Percentiles rank a stretch among this genome's conserved stretches.
Conservation (phyloP, 2,329 filamentous ascomycete genomes). For the Elsinoe necatrix region DNA sequence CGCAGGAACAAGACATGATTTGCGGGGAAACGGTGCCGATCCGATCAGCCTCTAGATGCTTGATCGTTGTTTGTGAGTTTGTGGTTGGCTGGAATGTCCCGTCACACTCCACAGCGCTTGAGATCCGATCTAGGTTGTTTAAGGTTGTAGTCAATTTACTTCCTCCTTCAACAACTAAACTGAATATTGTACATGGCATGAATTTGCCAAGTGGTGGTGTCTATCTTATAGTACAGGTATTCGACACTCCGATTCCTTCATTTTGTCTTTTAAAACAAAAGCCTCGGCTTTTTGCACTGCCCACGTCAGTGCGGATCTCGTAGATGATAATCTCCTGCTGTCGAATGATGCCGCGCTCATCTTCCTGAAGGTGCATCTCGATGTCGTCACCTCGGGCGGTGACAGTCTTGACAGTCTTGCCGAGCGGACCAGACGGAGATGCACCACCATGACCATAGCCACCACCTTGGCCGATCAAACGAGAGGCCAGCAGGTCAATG, state of each 20-base stretch:
- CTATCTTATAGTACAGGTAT: not conserved
- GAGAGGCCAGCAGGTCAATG: not conserved
- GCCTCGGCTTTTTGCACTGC: not conserved
- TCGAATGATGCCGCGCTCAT: not conserved
- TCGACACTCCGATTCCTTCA: not conserved
- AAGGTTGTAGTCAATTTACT: not conserved
- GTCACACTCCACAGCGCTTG: not conserved
- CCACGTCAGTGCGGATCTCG: not conserved
- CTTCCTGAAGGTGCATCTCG: conserved; percentile 1
- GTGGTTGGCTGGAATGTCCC: not conserved
- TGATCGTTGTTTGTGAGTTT: not conserved
- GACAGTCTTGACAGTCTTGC: conserved; percentile 5
- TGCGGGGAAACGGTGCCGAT: not conserved
- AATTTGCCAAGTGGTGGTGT: not conserved
- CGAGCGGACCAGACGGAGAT: not conserved
- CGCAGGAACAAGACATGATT: not conserved
- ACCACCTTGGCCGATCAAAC: not conserved
- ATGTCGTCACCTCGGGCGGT: conserved; percentile 1
- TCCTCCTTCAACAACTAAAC: not conserved
- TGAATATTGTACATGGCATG: too few species aligned
- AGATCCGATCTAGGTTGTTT: not conserved
- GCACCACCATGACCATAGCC: conserved; percentile 1
- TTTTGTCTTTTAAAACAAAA: too few species aligned
- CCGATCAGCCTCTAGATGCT: not conserved
- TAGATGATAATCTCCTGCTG: conserved; percentile 3